Evolutionary conservation across 129 eudicot genomes (phyloP).

Genomic region (Flaveria linearis): DNA sequence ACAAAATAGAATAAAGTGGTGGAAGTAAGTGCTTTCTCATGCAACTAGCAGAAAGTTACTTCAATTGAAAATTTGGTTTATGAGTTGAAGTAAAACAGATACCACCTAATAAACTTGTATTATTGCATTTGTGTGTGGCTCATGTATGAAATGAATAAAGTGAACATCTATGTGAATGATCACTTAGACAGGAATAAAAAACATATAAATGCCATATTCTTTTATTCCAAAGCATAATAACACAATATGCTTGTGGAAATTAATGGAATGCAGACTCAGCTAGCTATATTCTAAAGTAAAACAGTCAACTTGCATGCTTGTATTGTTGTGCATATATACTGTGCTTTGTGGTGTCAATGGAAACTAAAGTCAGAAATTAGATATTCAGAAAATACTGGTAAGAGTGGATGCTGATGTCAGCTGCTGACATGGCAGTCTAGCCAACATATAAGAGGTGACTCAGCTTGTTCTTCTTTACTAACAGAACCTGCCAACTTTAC

Average conservation of each 20-base stretch:
- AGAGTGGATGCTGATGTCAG: slow-evolving; percentile 47
- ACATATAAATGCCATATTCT: neutral
- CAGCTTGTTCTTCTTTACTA: slow-evolving; percentile 24
- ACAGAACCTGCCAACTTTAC: slow-evolving; percentile 40
- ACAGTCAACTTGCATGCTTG: slow-evolving; percentile 35
- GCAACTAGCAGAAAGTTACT: slow-evolving; percentile 54
- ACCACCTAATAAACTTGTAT: neutral
- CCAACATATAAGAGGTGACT: slow-evolving; percentile 31
- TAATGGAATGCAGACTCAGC: slow-evolving; percentile 69
- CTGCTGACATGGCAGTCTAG: slow-evolving; percentile 45
- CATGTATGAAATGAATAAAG: slow-evolving; percentile 29
- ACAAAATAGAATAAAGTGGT: slow-evolving; percentile 35
- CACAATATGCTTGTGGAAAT: slow-evolving; percentile 54
- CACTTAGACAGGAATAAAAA: neutral
- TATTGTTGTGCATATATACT: slow-evolving; percentile 38
- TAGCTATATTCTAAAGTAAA: slow-evolving; percentile 35
- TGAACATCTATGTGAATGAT: slow-evolving; percentile 20
- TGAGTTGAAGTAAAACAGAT: slow-evolving; percentile 31
- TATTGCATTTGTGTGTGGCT: slow-evolving; percentile 35
- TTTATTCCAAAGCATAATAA: slow-evolving; percentile 34
- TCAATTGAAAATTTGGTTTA: slow-evolving; percentile 29
- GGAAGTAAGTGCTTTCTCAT: slow-evolving; percentile 41
- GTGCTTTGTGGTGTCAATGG: slow-evolving; percentile 36
- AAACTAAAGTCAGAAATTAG: slow-evolving; percentile 45
- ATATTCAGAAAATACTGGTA: slow-evolving; percentile 28